These are phyloP conservation scores for Remersonia thermophila DNA, from an alignment of 2,329 filamentous ascomycete genomes.

Conservation along the genomic window DNA sequence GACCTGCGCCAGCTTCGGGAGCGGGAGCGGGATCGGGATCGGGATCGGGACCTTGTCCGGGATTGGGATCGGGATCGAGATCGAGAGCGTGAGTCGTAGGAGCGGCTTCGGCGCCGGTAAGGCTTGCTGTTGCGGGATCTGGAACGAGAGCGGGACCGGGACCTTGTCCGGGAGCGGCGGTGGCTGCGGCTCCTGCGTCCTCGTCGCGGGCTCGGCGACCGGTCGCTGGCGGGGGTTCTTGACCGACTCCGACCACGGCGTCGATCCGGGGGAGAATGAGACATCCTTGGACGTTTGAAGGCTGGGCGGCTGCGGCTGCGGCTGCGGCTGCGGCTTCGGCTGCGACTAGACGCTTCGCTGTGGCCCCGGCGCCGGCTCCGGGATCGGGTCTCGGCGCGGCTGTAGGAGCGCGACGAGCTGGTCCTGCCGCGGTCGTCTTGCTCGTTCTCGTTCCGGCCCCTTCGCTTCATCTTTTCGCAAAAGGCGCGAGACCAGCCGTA, in stretches of 20 bases:
- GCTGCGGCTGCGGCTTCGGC: conserved; percentile 14
- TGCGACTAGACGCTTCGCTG: conserved; percentile 23
- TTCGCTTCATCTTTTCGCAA: conserved; percentile 66
- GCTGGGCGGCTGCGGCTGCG: conserved; percentile 24
- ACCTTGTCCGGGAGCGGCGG: conserved; percentile 13
- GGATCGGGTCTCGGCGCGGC: conserved; percentile 22
- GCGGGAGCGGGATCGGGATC: no score
- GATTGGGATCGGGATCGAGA: no score
- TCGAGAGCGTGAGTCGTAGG: conserved; percentile 1
- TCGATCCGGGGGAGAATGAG: conserved; percentile 20
- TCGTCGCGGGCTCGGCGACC: neutral
- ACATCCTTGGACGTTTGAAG: conserved; percentile 29
- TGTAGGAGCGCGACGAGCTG: conserved; percentile 12
- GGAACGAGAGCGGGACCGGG: conserved; percentile 17
- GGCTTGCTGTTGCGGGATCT: conserved; percentile 15
- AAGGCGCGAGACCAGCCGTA: conserved; percentile 80
- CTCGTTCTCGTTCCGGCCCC: conserved; percentile 15
- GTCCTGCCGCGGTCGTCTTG: conserved; percentile 8
- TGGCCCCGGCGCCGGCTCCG: conserved; percentile 20
- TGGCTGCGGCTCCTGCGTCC: conserved; percentile 15
- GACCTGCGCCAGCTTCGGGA: no score
- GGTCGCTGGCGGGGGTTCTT: neutral
- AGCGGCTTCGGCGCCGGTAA: conserved; percentile 3
- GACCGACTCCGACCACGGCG: conserved; percentile 11
- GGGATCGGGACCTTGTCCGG: no score